A percentile compares a stretch with the other conserved stretches of the same genome.
Evolutionary conservation across 768 basidiomycete species (phyloP).

Genomic region (Clitopilus hobsonii): DNA sequence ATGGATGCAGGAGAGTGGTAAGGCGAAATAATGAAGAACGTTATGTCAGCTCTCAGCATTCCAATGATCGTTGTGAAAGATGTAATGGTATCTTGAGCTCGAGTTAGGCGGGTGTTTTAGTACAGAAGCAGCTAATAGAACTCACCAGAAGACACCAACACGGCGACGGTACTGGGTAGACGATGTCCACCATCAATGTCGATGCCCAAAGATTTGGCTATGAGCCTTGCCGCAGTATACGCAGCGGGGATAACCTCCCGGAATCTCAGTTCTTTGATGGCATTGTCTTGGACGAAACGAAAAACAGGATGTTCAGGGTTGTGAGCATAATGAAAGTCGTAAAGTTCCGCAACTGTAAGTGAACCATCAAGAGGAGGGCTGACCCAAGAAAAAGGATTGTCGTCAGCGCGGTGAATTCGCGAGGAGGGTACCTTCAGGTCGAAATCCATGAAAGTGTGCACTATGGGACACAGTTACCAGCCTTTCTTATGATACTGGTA

Average conservation of each 20-base stretch:
- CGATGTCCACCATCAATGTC: background rate
- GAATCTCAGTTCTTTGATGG: conserved; percentile 12
- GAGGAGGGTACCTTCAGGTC: background rate
- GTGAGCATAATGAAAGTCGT: conserved; percentile 19
- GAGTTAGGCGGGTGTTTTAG: background rate
- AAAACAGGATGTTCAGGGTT: conserved; percentile 23
- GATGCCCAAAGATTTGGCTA: conserved; percentile 1
- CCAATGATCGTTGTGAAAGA: background rate
- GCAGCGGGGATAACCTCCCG: conserved; percentile 12
- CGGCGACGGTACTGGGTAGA: background rate
- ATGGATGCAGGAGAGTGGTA: conserved; percentile 4
- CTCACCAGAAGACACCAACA: background rate
- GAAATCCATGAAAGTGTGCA: background rate
- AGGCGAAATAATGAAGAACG: conserved; percentile 1
- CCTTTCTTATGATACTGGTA: too few relatives aligned
- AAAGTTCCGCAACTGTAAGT: conserved; percentile 18
- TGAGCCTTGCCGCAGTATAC: conserved; percentile 10
- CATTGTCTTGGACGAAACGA: conserved; percentile 14
- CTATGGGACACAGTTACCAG: too few relatives aligned
- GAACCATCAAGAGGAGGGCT: conserved; percentile 9
- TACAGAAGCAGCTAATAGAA: too few relatives aligned
- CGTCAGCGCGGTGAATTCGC: background rate
- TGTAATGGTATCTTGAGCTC: background rate
- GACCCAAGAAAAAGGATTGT: background rate
- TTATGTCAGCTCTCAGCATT: background rate